A percentile compares a stretch with the other conserved stretches of the same genome.
Evolutionary conservation across 345 rosid species (phyloP).

Genomic region (Angophora floribunda): DNA sequence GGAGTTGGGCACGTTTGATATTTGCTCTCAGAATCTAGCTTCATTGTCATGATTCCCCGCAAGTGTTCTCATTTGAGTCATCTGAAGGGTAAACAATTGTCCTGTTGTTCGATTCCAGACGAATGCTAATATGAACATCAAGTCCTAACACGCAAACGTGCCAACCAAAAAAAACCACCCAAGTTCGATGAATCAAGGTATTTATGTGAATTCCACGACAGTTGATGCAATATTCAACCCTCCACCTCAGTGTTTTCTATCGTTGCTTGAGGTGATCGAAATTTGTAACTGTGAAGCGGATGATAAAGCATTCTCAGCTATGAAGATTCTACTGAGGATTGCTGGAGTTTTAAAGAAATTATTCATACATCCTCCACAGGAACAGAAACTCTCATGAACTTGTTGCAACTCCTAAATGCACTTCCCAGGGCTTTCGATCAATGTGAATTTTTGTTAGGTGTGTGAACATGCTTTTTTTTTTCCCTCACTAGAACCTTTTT

Average conservation of each 20-base stretch:
- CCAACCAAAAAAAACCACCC: too few species aligned
- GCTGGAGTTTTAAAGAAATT: background rate
- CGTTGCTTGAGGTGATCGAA: background rate
- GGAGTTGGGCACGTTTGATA: background rate
- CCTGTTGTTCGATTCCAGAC: background rate
- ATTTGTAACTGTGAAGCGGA: background rate
- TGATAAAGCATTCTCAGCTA: background rate
- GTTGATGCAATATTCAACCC: background rate
- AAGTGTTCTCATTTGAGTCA: background rate
- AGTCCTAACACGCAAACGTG: background rate
- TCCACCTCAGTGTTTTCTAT: background rate
- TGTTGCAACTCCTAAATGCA: background rate
- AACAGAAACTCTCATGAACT: background rate
- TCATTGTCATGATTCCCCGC: background rate
- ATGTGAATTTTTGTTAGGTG: background rate
- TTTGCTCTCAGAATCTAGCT: background rate
- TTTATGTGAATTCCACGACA: background rate
- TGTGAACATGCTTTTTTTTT: background rate
- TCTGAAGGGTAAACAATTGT: background rate
- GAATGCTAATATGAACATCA: background rate
- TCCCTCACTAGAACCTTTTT: background rate
- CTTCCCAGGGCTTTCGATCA: background rate
- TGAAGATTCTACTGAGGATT: background rate
- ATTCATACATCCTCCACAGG: background rate
- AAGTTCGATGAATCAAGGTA: background rate